These are phyloP conservation scores for Lycium barbarum DNA, from an alignment of 257 asterid species.

Conservation along the genomic window DNA sequence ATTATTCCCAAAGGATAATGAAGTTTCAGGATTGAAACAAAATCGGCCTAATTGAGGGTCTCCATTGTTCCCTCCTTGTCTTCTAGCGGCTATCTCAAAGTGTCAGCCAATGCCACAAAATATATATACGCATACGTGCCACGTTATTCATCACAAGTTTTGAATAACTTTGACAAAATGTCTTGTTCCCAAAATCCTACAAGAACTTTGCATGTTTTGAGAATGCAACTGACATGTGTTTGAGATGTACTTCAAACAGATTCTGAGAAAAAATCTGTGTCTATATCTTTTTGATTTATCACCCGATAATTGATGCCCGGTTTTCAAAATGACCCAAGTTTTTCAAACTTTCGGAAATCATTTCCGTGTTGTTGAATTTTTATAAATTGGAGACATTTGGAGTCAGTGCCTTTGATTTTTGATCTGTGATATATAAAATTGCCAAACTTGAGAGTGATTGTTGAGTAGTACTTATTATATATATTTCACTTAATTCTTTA, in stretches of 20 bases:
- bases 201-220: not conserved
- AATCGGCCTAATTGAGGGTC: not conserved
- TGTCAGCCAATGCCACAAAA: not conserved
- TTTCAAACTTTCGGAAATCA: not conserved
- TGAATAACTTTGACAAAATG: not conserved
- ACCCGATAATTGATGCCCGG: not conserved
- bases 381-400: not conserved
- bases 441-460: not conserved
- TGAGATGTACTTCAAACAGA: not conserved
- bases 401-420: not conserved
- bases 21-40: not conserved
- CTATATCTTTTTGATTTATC: not conserved
- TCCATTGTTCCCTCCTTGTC: not conserved
- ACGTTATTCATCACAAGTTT: slow-evolving; percentile 13
- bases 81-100: not conserved
- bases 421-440: not conserved
- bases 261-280: not conserved
- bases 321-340: not conserved
- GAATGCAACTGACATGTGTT: not conserved
- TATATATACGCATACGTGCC: slow-evolving; percentile 17
- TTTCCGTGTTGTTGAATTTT: slow-evolving; percentile 6
- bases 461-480: not conserved
- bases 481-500: not conserved
- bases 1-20: no score
- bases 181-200: not conserved